phyloP scores from a whole-genome alignment of 1,284 basidiomycete genomes.

The Cronartium ribicola region DNA sequence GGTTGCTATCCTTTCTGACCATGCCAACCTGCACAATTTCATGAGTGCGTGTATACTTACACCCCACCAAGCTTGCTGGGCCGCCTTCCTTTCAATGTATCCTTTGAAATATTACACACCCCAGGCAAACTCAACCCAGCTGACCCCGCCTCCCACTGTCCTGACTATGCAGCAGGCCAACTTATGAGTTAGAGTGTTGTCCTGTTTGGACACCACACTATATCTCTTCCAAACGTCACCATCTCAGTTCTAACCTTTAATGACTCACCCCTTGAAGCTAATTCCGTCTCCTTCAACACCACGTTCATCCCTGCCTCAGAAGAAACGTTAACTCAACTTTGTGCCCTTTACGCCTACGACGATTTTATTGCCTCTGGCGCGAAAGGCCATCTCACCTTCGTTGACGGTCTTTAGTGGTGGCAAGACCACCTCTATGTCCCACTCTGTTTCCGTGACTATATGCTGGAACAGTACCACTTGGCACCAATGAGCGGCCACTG shows the following conservation, averaged over 20 bases:
- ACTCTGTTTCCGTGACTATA: background rate
- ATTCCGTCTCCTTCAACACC: no score
- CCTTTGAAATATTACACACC: conserved; percentile 16
- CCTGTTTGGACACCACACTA: background rate
- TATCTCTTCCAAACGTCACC: no score
- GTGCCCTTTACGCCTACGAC: background rate
- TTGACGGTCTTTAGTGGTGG: background rate
- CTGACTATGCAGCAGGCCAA: background rate
- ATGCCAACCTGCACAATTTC: conserved; percentile 16
- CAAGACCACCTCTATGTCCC: background rate
- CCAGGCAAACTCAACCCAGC: conserved; percentile 8
- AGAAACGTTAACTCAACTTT: background rate
- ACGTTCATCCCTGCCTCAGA: background rate
- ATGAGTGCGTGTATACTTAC: background rate
- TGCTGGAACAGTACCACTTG: background rate
- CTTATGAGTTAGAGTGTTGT: background rate
- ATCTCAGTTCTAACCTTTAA: no score
- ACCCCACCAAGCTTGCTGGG: background rate
- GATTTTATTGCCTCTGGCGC: no score
- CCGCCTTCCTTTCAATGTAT: background rate
- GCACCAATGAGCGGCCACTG: no score
- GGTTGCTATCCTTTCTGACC: conserved; percentile 4
- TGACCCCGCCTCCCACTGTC: conserved; percentile 5
- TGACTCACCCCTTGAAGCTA: no score
- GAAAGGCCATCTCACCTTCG: background rate